Percentiles rank a stretch among this genome's conserved stretches.
These are phyloP conservation scores for Panicum virgatum DNA, from an alignment of 202 grass and related monocot species.

Conservation along the genomic window DNA sequence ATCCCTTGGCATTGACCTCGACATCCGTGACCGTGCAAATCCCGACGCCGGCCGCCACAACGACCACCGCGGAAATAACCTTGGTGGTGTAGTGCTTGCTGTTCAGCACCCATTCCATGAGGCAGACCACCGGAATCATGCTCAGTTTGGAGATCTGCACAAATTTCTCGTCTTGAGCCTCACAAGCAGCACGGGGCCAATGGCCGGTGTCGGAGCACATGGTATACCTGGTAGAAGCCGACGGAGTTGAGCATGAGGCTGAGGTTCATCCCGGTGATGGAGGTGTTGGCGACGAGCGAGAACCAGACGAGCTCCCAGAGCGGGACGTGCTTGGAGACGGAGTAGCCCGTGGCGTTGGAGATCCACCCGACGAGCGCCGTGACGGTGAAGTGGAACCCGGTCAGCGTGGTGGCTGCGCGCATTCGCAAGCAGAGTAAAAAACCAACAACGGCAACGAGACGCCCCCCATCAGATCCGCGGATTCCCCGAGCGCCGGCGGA, in stretches of 20 bases:
- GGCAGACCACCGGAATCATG: constrained; percentile 94
- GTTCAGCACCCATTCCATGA: constrained; percentile 85
- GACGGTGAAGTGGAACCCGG: constrained; percentile 90
- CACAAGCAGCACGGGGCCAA: neutral
- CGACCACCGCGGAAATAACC: constrained; percentile 76
- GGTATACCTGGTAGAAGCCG: constrained; percentile 81
- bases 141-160: constrained; percentile 90
- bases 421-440: neutral
- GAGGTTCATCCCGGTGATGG: constrained; percentile 98
- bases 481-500: neutral
- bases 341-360: constrained; percentile 91
- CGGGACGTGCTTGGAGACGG: constrained; percentile 83
- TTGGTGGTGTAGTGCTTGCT: constrained; percentile 89
- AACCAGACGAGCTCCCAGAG: constrained; percentile 97
- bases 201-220: neutral
- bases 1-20: constrained; percentile 88
- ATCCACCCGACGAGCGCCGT: constrained; percentile 86
- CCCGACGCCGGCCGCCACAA: constrained; percentile 87
- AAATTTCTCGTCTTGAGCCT: constrained; percentile 1
- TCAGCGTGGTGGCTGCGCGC: constrained; percentile 76
- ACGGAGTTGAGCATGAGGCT: constrained; percentile 98
- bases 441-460: neutral
- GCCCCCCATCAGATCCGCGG: constrained; percentile 49
- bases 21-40: constrained; percentile 94
- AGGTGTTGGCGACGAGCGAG: constrained; percentile 95